phyloP scores from a whole-genome alignment of 768 basidiomycete species.

The Postia placenta region DNA sequence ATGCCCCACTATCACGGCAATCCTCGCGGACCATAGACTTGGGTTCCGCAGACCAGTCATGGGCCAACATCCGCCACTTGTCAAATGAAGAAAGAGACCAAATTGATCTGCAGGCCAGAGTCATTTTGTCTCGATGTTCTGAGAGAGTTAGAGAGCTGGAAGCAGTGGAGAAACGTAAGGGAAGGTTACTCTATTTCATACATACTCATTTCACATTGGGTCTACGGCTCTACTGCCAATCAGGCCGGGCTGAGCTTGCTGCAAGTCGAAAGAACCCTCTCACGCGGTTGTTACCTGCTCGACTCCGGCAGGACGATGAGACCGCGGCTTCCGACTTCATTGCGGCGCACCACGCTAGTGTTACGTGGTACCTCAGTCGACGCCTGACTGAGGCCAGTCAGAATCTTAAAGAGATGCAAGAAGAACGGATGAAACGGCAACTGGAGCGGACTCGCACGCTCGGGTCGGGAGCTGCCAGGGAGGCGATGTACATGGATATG shows the following conservation, averaged over 20 bases:
- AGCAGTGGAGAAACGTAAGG: slow-evolving; percentile 79
- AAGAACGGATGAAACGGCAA: slow-evolving; percentile 86
- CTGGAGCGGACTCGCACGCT: slow-evolving; percentile 78
- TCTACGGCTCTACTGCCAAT: background rate
- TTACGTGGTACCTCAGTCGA: slow-evolving; percentile 87
- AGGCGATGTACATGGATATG: slow-evolving; percentile 39
- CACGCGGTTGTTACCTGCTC: slow-evolving; percentile 63
- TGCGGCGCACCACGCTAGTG: slow-evolving; percentile 88
- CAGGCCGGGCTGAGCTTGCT: slow-evolving; percentile 64
- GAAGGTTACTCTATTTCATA: slow-evolving; percentile 4
- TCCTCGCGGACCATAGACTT: slow-evolving; percentile 52
- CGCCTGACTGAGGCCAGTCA: slow-evolving; percentile 77
- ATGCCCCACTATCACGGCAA: slow-evolving; percentile 46
- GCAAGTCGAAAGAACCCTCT: slow-evolving; percentile 61
- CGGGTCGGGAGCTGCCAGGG: slow-evolving; percentile 71
- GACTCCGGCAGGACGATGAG: slow-evolving; percentile 54
- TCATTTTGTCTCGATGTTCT: slow-evolving; percentile 80
- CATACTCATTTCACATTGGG: background rate
- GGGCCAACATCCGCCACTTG: slow-evolving; percentile 64
- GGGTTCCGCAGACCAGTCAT: slow-evolving; percentile 36
- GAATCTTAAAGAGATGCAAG: slow-evolving; percentile 83
- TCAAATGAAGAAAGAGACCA: slow-evolving; percentile 92
- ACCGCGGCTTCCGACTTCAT: slow-evolving; percentile 60
- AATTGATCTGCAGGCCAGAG: slow-evolving; percentile 87
- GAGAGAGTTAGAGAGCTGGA: slow-evolving; percentile 89